Evolutionary conservation across 2,329 filamentous ascomycete species (phyloP), one percentile per base, ranked within the genome.

Genomic region (Phoma sp.): DNA sequence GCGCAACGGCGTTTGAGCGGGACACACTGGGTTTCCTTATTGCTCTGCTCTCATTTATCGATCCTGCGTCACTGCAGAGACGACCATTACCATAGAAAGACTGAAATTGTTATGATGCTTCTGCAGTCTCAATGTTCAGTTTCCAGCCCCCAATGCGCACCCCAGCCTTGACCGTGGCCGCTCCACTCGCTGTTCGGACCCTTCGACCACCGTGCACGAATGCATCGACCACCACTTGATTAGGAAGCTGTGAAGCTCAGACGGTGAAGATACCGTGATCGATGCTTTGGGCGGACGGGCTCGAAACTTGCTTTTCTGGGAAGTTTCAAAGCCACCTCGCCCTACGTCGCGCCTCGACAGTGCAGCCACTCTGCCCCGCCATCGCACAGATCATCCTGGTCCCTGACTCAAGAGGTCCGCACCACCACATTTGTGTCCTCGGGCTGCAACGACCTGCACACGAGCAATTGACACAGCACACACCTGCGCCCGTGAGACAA

Each of bases 181-280:
- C 37, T 56, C 53, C 40, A 41, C 55, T 50, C 50, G 47, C 47
- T 35, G 45, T 53, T 52, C 24, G 42, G 44, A 39, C 42, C 55
- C 42, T 53, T 64, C 52, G 51, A 52, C 52, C 45, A 53, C 40
- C 59, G 54, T 65, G 65, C 59, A 59, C 59, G 24, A 45, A 48
- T 50, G 53, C 52, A 61, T 55, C 62, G 61, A 61, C 63, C 60
- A 65, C 60, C 50, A 41, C 55, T 67, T 59, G 58, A 68, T 66
- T 69, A 69, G 70, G 70, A 51, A 73, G 69, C 67, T 71, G 59
- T 57, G 51, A 72, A 68, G 67, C 70, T 72, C 65, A 63, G 68
- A 72, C 70, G 45, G 50, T 49, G 58, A 62, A 61, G 44, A 55
- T 47, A 56, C 69, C 49, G 68, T 53, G 35, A 64, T 70, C 68